A percentile compares a stretch with the other conserved stretches of the same genome.
These are phyloP conservation scores for Juglanconis oblonga DNA, from an alignment of 2,329 filamentous ascomycete genomes.

Conservation along the genomic window DNA sequence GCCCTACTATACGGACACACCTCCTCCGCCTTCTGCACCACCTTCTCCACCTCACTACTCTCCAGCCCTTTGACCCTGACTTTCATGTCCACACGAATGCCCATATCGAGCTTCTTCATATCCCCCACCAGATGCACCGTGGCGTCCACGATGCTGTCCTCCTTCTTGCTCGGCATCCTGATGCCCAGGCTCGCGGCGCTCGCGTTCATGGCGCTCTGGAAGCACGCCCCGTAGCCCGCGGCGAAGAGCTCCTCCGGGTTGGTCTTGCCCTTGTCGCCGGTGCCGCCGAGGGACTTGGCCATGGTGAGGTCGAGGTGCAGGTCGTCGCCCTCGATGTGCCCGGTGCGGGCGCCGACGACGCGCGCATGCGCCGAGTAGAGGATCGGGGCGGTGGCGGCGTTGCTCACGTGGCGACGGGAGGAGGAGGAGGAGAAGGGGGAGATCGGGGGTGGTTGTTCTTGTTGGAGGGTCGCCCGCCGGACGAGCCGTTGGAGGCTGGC, in stretches of 20 bases:
- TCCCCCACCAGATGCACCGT: slow-evolving; percentile 43
- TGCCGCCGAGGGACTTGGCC: slow-evolving; percentile 40
- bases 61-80: slow-evolving; percentile 32
- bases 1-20: slow-evolving; percentile 28
- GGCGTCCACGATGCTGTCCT: slow-evolving; percentile 37
- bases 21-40: slow-evolving; percentile 26
- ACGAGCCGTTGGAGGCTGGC: neutral
- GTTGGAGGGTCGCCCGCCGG: too few species aligned
- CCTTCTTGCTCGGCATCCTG: slow-evolving; percentile 34
- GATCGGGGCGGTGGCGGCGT: slow-evolving; percentile 36
- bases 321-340: slow-evolving; percentile 27
- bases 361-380: slow-evolving; percentile 36
- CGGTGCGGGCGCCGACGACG: slow-evolving; percentile 35
- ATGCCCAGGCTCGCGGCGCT: slow-evolving; percentile 36
- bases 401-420: slow-evolving; percentile 22
- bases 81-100: slow-evolving; percentile 40
- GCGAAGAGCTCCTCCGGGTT: slow-evolving; percentile 47
- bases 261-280: slow-evolving; percentile 37
- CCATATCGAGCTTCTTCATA: slow-evolving; percentile 42
- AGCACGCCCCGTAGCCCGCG: slow-evolving; percentile 45
- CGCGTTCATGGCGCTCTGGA: slow-evolving; percentile 45
- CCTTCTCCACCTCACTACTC: slow-evolving; percentile 24
- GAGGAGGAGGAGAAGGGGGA: too few species aligned
- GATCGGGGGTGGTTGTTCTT: too few species aligned
- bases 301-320: slow-evolving; percentile 35